Conservation (phyloP, 2,329 filamentous ascomycete genomes). For the Sporothrix mexicana region DNA sequence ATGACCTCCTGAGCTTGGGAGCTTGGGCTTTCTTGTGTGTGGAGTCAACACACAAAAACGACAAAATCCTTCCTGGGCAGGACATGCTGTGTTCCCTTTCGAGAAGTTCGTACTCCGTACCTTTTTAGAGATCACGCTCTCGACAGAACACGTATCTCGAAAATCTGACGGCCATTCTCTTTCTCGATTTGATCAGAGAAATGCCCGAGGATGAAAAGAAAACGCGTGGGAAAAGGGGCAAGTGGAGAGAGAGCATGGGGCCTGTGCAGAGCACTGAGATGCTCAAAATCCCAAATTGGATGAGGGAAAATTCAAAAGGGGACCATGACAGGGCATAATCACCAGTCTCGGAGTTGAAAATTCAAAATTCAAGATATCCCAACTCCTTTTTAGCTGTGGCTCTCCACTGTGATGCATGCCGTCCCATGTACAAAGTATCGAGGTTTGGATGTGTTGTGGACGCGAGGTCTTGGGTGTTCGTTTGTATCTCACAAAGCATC, state of each 20-base stretch:
- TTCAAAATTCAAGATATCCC: background rate
- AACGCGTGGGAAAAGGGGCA: background rate
- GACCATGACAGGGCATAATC: background rate
- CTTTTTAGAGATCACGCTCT: background rate
- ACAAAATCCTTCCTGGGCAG: background rate
- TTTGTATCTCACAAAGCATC: background rate
- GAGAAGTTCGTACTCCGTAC: conserved; percentile 12
- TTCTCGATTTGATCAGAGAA: background rate
- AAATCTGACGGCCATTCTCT: background rate
- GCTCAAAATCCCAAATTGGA: background rate
- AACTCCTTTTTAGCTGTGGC: background rate
- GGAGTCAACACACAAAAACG: background rate
- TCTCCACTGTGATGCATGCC: background rate
- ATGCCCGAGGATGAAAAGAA: background rate
- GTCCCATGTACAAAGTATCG: background rate
- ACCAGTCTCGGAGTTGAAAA: background rate
- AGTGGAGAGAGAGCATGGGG: conserved; percentile 6
- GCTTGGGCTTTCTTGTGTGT: background rate
- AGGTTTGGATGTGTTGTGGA: background rate
- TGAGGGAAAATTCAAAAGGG: background rate
- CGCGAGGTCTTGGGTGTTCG: conserved; percentile 1
- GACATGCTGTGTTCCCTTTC: background rate
- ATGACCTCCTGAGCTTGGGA: background rate
- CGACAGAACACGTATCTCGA: background rate
- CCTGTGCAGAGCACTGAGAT: conserved; percentile 1